A percentile compares a stretch with the other conserved stretches of the same genome.
These are phyloP conservation scores for Neoascochyta sp. DNA, from an alignment of 2,329 filamentous ascomycete species.

Conservation along the genomic window DNA sequence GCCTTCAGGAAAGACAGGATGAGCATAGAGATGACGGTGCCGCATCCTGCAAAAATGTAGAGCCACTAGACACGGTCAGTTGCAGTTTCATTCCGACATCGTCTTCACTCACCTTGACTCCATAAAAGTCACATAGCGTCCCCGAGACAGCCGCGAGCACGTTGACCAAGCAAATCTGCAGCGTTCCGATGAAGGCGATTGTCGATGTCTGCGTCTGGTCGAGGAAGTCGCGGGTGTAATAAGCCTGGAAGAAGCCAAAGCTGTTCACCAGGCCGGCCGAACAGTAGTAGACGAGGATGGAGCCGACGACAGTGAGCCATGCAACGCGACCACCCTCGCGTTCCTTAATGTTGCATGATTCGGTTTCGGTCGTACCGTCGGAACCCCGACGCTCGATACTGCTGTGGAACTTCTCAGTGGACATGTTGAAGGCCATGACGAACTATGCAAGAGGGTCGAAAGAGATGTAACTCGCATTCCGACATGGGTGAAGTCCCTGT, in stretches of 20 bases:
- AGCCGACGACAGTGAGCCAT: slow-evolving; percentile 38
- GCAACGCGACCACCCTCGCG: slow-evolving; percentile 17
- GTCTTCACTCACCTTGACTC: slow-evolving; percentile 47
- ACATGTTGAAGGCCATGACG: slow-evolving; percentile 11
- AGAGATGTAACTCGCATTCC: slow-evolving; percentile 6
- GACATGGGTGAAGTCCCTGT: slow-evolving; percentile 6
- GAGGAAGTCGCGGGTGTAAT: slow-evolving; percentile 41
- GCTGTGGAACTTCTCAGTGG: slow-evolving; percentile 13
- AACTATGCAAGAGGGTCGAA: slow-evolving; percentile 3
- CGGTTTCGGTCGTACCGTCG: slow-evolving; percentile 15
- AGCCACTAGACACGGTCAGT: slow-evolving; percentile 28
- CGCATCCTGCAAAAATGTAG: slow-evolving; percentile 24
- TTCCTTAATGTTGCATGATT: slow-evolving; percentile 21
- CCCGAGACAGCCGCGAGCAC: slow-evolving; percentile 58
- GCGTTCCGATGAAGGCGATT: slow-evolving; percentile 45
- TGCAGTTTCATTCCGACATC: too few relatives aligned
- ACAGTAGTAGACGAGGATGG: slow-evolving; percentile 38
- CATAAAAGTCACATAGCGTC: slow-evolving; percentile 59
- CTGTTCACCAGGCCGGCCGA: slow-evolving; percentile 42
- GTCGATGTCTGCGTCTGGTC: slow-evolving; percentile 26
- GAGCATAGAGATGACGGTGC: slow-evolving; percentile 18
- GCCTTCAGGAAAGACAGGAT: slow-evolving; percentile 22
- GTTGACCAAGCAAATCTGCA: slow-evolving; percentile 48
- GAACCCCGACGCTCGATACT: slow-evolving; percentile 7
- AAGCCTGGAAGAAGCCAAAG: slow-evolving; percentile 46